Base-by-base conservation (phyloP, 176 grass and related monocot genomes). In the Carex parvula region DNA sequence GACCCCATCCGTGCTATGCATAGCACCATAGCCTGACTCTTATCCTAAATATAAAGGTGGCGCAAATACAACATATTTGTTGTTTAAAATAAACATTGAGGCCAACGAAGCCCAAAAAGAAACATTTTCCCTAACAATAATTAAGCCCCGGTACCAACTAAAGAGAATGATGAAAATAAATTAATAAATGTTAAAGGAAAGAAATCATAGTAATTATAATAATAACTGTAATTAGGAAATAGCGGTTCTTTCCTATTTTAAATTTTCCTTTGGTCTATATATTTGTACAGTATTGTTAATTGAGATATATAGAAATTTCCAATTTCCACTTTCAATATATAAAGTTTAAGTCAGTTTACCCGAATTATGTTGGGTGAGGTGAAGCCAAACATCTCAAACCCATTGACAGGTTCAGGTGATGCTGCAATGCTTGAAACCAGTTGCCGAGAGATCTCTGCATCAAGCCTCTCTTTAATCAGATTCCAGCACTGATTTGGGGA, bases 301-400 rank as follows among this genome's bases (percentile, higher is more conserved):
- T 26, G 26, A 26, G 26, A 26, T 26, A 26, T 1, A 26, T 26
- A 26, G 0, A 26, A 26, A 26, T 26, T 26, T 26, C 0, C 26
- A 26, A 26, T 26, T 26, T 26, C 26, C 26, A 26, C 26, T 26
- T 26, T 26, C 26, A 26, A 26, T 37, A 78, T 32, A 60, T 11
- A 58, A 63, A 5, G 55, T n/a, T 70, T 3, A 41, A 15, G 29
- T 86, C 73, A 59, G 64, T 46, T 69, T 85, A 97, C 94, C 86
- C 87, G 83, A 70, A 94, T 84, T 79, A 97, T 94, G 48, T 84
- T 58, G 46, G 87, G 86, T 8, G 70, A 91, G 18, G 85, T 86
- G 83, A 94, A 97, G 29, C 94, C 94, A 89, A 97, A 97, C 94
- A 97, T 94, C 89, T 90, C 88, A 83, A 91, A 58, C 33, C 94